phyloP scores from a whole-genome alignment of 2,329 filamentous ascomycete genomes.

The Dryadomyces sulphureus region DNA sequence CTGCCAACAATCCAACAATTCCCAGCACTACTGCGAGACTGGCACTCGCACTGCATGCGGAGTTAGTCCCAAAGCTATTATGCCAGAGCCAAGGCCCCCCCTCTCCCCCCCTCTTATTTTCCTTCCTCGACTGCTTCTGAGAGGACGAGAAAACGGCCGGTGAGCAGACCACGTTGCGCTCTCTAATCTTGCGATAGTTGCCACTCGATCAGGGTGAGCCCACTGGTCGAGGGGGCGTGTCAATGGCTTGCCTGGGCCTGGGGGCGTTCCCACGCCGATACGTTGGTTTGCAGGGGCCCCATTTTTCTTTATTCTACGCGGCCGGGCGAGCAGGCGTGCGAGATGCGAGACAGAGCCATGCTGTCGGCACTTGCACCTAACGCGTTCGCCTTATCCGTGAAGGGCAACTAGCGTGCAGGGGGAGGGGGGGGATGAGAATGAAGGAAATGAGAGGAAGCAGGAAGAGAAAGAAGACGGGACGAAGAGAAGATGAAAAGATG shows the following conservation, averaged over 20 bases:
- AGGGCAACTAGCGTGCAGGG: no score
- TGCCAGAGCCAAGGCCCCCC: neutral
- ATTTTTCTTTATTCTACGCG: neutral
- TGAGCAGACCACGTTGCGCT: neutral
- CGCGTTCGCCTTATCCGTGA: no score
- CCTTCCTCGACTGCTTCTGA: neutral
- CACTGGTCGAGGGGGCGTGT: neutral
- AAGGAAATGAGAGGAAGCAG: no score
- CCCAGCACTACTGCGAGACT: neutral
- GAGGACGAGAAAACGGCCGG: neutral
- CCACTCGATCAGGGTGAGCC: neutral
- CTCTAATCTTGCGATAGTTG: conserved; percentile 2
- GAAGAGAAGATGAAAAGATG: no score
- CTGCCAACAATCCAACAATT: no score
- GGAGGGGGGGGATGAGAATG: no score
- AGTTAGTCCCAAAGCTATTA: neutral
- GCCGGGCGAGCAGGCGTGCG: no score
- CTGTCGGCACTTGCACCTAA: no score
- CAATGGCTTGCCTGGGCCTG: no score
- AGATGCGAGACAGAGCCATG: no score
- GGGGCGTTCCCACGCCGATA: neutral
- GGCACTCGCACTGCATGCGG: neutral
- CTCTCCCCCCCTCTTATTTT: neutral
- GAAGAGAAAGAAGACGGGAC: no score
- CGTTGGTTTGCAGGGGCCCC: neutral